phyloP scores from a whole-genome alignment of 2,329 filamentous ascomycete genomes.

The Ascochyta koolunga region DNA sequence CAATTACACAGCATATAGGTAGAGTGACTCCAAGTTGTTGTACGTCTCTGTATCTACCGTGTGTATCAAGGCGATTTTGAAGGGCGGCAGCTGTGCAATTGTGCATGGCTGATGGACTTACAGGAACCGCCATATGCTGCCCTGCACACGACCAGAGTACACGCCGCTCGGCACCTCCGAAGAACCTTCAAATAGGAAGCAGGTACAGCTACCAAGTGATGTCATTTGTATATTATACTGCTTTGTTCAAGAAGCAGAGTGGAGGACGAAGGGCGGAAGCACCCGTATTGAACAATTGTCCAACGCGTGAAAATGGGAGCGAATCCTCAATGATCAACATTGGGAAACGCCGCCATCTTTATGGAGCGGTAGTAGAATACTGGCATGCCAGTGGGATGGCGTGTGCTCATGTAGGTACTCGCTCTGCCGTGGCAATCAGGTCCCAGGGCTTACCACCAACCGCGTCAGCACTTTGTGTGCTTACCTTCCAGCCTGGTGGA shows the following conservation, averaged over 20 bases:
- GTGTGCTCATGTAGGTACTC: not conserved
- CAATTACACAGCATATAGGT: not conserved
- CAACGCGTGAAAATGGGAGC: not conserved
- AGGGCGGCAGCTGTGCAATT: no score
- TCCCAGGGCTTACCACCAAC: conserved; percentile 44
- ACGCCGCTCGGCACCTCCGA: no score
- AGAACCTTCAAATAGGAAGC: no score
- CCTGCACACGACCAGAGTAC: no score
- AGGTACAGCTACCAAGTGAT: no score
- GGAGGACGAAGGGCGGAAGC: not conserved
- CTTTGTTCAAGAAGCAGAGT: not conserved
- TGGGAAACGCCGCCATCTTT: not conserved
- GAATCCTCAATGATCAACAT: not conserved
- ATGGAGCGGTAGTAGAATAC: no score
- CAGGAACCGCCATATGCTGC: no score
- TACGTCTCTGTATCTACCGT: not conserved
- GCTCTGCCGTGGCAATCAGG: conserved; percentile 32
- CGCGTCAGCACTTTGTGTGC: conserved; percentile 28
- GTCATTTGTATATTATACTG: not conserved
- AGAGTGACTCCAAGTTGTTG: not conserved
- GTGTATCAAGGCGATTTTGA: no score
- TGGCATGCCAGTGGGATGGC: no score
- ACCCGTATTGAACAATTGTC: not conserved
- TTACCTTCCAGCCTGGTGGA: conserved; percentile 21
- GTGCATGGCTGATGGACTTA: no score